Percentiles rank a stretch among this genome's conserved stretches.
Conservation (phyloP, 2,329 filamentous ascomycete genomes). For the Colletotrichum sp. region DNA sequence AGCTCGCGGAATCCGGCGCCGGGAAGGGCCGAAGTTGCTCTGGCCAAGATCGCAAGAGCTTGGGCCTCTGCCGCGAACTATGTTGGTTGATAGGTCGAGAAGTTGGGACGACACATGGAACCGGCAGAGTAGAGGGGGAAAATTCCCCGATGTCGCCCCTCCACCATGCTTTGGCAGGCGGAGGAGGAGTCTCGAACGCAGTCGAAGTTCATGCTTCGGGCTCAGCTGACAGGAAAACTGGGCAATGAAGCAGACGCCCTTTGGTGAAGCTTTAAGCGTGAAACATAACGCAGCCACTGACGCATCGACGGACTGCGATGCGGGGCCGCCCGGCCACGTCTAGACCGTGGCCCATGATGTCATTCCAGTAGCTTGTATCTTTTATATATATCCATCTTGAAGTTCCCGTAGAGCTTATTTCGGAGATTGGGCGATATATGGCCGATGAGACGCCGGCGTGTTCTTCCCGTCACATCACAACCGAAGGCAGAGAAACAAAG, state of each 20-base stretch:
- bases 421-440: neutral
- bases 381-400: neutral
- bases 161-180: neutral
- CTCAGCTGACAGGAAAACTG: neutral
- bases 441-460: neutral
- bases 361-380: neutral
- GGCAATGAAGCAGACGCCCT: neutral
- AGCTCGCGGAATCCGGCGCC: neutral
- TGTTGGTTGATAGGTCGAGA: neutral
- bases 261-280: neutral
- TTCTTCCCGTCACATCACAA: neutral
- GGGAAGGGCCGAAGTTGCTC: neutral
- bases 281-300: conserved; percentile 14
- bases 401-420: neutral
- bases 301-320: neutral
- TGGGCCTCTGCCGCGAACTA: neutral
- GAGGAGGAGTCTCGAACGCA: neutral
- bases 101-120: neutral
- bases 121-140: neutral
- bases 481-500: neutral
- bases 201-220: neutral
- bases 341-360: neutral
- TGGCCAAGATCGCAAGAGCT: neutral
- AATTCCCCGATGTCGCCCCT: neutral
- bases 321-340: neutral